Evolutionary conservation across 2,329 filamentous ascomycete species (phyloP), one percentile per base, ranked within the genome.

Genomic region (Passalora sequoiae): DNA sequence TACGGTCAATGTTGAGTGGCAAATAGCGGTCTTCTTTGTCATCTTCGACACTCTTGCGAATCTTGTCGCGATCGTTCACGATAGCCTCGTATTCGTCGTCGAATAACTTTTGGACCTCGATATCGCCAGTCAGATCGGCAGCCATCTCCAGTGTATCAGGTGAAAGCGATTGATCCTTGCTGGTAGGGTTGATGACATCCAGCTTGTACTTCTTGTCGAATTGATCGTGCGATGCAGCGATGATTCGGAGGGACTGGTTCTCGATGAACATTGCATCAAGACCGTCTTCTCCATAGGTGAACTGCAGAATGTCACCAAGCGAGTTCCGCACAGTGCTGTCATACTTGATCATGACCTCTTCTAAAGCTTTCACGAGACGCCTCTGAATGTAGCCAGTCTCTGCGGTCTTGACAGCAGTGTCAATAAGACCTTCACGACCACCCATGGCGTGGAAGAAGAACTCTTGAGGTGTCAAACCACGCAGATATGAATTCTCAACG

Each of bases 391-490:
- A 98, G 70, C 92, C 92, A 45, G 94, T 98, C 69, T 98, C 94
- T 15, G 92, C 92, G 54, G 92, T 98, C 78, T 98, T 98, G 70
- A 98, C 94, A 55, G 92, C 92, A 40, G 92, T 98, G 77, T 98
- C 92, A 59, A 98, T 98, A 43, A 98, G 77, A 94, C 92, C 92
- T 71, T 98, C 92, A 74, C 92, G 83, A 88, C 92, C 92, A 75
- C 92, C 92, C 92, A 98, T 98, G 63, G 92, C 92, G 78, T 98
- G 92, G 77, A 98, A 98, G 74, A 96, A 98, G 71, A 98, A 98
- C 58, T 98, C 92, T 1, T 86, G 84, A 0, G 92, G 92, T 0
- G 94, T 98, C 46, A 98, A 72, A 43, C 92, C 92, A 73, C 92
- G 86, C 9, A 98, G 79, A 60, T 98, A 98, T 0, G 92, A 98